Evolutionary conservation across 208 protist species (phyloP), one percentile per base, ranked within the genome.

Genomic region (Trichomonas tenax): DNA sequence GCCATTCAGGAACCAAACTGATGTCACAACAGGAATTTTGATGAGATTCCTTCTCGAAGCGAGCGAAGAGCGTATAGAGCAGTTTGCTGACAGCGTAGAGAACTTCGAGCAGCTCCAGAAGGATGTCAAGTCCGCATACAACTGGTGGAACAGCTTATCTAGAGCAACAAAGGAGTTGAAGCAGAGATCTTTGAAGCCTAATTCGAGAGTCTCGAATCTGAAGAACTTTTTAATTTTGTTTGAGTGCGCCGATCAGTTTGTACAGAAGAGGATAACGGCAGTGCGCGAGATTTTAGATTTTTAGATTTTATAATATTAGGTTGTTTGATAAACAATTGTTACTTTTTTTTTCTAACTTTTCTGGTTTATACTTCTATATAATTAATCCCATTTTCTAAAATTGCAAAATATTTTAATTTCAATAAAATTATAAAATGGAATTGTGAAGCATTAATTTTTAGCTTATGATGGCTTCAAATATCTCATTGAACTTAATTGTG

Each of bases 181-280:
- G 31, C 86, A 93, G 34, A 93, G 86, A 93, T 93, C 86, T 15
- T 44, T 93, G 17, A 48, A 38, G 26, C 86, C 86, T 21, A 93
- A 93, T 38, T 93, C 86, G 9, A 23, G 86, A 6, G 86, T 93
- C 8, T 48, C 40, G 15, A 93, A 93, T 51, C 45, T 93, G 26
- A 93, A 93, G 44, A 93, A 93, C 26, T 93, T 93, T 58, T 51
- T 93, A 26, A 44, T 93, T 48, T n/a, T 93, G 40, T 93, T 93
- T 58, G 86, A 93, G 31, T 93, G 86, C 36, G 86, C 86, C 1
- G 44, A 93, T 93, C 86, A 93, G 8, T 93, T 93, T 93, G 86
- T 93, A 0, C 40, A 93, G 46, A 93, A 93, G 44, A 48, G n/a
- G 10, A 58, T 51, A 1, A 41, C 10, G 11, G 44, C 41, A 26